Conservation (phyloP, 306 rosid genomes). For the Begonia peltatifolia region DNA sequence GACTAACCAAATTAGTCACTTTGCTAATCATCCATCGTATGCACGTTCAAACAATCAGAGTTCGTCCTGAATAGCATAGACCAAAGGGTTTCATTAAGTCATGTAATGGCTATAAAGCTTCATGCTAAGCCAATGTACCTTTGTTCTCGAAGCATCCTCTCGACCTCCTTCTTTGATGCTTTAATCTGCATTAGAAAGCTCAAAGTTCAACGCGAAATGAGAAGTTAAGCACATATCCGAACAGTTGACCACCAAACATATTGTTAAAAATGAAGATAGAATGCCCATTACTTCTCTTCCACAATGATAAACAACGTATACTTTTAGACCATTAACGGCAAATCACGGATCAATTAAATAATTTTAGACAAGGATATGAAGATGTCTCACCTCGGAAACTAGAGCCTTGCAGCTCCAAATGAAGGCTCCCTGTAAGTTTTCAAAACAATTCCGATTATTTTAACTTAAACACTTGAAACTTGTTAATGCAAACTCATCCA, state of each 20-base stretch:
- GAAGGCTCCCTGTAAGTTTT: slow-evolving; percentile 69
- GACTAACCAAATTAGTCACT: slow-evolving; percentile 6
- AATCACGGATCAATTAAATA: neutral
- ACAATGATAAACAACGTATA: too few species aligned
- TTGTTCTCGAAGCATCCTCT: slow-evolving; percentile 68
- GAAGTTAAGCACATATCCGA: too few species aligned
- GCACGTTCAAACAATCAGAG: too few species aligned
- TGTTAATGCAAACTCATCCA: too few species aligned
- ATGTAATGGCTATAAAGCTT: neutral
- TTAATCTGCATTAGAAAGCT: slow-evolving; percentile 39
- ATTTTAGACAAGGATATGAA: too few species aligned
- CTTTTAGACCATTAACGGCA: neutral
- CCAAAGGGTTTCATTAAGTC: too few species aligned
- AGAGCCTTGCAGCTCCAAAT: slow-evolving; percentile 91
- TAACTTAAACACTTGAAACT: neutral
- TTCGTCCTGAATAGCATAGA: too few species aligned
- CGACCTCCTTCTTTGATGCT: slow-evolving; percentile 73
- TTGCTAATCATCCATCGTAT: too few species aligned
- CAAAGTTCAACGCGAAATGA: too few species aligned
- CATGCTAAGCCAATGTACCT: slow-evolving; percentile 42
- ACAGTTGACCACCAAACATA: too few species aligned
- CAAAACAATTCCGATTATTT: slow-evolving; percentile 10
- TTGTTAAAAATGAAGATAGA: too few species aligned
- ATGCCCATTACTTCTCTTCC: too few species aligned
- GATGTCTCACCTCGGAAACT: slow-evolving; percentile 62